These are phyloP conservation scores for Xerocomellus intermedius DNA, from an alignment of 768 basidiomycete species.

Conservation along the genomic window DNA sequence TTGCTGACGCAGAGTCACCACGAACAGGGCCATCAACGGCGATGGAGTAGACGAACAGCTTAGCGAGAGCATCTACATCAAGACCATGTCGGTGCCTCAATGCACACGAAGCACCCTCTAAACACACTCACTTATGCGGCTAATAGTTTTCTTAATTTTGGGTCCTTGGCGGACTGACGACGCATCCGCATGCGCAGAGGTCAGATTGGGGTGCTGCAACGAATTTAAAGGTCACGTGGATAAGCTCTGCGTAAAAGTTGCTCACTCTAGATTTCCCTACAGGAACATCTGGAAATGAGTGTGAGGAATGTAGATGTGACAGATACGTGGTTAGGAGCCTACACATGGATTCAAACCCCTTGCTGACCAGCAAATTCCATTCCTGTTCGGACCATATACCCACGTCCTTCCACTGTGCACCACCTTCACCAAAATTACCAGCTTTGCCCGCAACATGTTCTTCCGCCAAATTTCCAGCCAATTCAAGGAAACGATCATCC, in stretches of 20 bases:
- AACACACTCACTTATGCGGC: conserved; percentile 49
- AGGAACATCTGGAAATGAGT: conserved; percentile 29
- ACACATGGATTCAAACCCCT: conserved; percentile 82
- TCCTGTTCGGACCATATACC: conserved; percentile 87
- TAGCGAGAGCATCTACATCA: conserved; percentile 67
- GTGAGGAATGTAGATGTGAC: conserved; percentile 39
- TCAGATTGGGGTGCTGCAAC: conserved; percentile 57
- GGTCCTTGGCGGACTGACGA: conserved; percentile 53
- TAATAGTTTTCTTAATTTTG: conserved; percentile 68
- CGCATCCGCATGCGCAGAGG: conserved; percentile 68
- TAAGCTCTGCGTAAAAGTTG: not conserved
- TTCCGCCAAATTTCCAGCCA: conserved; percentile 67
- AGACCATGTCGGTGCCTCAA: not conserved
- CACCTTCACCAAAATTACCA: conserved; percentile 52
- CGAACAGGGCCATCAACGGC: conserved; percentile 71
- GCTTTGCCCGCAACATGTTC: conserved; percentile 66
- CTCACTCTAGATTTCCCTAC: conserved; percentile 66
- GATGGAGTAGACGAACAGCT: conserved; percentile 87
- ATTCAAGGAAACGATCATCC: conserved; percentile 72
- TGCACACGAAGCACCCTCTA: not conserved
- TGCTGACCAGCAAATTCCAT: conserved; percentile 80
- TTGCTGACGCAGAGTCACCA: conserved; percentile 46
- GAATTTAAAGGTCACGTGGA: not conserved
- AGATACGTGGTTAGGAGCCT: conserved; percentile 9
- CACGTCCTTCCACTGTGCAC: conserved; percentile 72